Evolutionary conservation across 2,329 filamentous ascomycete species (phyloP).

Genomic region (Neofusicoccum cordaticola): DNA sequence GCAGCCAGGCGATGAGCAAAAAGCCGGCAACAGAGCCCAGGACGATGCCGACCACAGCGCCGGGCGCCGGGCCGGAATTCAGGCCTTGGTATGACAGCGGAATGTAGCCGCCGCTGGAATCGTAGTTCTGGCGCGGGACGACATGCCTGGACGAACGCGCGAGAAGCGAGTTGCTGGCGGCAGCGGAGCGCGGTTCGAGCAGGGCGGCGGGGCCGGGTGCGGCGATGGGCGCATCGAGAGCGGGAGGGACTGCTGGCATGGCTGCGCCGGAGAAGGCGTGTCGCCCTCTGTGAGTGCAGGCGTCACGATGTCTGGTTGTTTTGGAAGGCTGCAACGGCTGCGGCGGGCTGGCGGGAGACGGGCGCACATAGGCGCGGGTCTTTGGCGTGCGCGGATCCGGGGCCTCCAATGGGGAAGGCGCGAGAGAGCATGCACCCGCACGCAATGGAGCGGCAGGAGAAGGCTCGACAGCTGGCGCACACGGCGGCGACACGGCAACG

Average conservation of each 20-base stretch:
- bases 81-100: conserved; percentile 60
- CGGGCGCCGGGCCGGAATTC: conserved; percentile 52
- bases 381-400: not conserved
- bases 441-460: too few relatives aligned
- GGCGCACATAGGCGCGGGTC: not conserved
- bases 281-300: not conserved
- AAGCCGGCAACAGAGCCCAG: conserved; percentile 55
- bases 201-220: not conserved
- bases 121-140: conserved; percentile 15
- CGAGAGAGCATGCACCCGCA: not conserved
- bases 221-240: not conserved
- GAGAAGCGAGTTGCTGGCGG: not conserved
- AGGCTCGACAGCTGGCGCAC: not conserved
- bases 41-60: conserved; percentile 60
- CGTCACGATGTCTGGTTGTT: not conserved
- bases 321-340: not conserved
- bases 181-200: not conserved
- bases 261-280: not conserved
- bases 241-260: conserved; percentile 3
- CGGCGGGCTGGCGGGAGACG: not conserved
- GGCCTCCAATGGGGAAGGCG: not conserved
- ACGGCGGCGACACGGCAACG: too few relatives aligned
- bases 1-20: conserved; percentile 52
- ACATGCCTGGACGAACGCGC: not conserved
- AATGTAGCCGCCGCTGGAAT: conserved; percentile 48